Conservation (phyloP, 2,329 filamentous ascomycete genomes). For the Plenodomus tracheiphilus region DNA sequence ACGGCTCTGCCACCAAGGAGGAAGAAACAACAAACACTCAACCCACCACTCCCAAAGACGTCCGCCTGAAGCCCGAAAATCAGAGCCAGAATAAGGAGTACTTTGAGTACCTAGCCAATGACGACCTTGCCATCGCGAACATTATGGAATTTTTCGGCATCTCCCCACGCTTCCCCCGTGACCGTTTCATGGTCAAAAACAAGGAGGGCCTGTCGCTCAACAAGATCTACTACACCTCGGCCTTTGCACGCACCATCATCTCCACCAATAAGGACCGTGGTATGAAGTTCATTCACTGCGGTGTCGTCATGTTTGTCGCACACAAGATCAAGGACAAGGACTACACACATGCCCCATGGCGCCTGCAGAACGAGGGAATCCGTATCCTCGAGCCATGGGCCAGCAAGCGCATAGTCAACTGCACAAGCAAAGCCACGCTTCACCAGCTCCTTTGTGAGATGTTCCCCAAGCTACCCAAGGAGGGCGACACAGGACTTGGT, state of each 20-base stretch:
- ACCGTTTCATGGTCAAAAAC: conserved; percentile 96
- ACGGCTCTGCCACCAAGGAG: background rate
- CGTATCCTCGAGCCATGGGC: conserved; percentile 90
- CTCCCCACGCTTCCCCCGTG: conserved; percentile 79
- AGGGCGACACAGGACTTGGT: conserved; percentile 73
- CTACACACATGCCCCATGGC: conserved; percentile 87
- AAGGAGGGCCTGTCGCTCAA: conserved; percentile 84
- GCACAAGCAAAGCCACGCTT: conserved; percentile 75
- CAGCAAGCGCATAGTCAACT: conserved; percentile 77
- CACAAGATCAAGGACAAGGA: conserved; percentile 87
- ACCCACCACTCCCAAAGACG: conserved; percentile 13
- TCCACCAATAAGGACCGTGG: conserved; percentile 85
- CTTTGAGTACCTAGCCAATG: conserved; percentile 82
- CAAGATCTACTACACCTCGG: conserved; percentile 94
- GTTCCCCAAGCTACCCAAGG: conserved; percentile 85
- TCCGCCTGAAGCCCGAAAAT: conserved; percentile 51
- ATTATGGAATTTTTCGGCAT: conserved; percentile 87
- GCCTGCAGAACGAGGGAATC: conserved; percentile 93
- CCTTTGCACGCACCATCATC: conserved; percentile 82
- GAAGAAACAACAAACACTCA: background rate
- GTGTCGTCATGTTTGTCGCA: conserved; percentile 86
- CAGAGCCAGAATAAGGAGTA: conserved; percentile 72
- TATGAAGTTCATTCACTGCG: conserved; percentile 94
- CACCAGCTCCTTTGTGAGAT: conserved; percentile 86
- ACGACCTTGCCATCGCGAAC: conserved; percentile 73